Base-by-base conservation (phyloP, 2,329 filamentous ascomycete species). In the Trichoderma sp. region DNA sequence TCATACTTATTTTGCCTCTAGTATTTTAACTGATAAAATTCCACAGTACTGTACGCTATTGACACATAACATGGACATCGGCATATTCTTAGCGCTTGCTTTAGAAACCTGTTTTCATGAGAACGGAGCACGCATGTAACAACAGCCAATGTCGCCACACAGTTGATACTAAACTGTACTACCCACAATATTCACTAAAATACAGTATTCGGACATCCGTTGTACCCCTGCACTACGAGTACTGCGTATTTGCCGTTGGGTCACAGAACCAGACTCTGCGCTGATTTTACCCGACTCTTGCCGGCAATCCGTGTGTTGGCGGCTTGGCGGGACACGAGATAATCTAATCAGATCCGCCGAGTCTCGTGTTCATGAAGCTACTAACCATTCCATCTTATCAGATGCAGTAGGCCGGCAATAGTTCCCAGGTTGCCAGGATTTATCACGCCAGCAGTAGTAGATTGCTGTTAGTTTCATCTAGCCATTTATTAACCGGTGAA, bases 301-400 rank as follows among this genome's bases (percentile, higher is more conserved):
- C 65, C 65, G 41, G 31, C 2, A 27, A 60, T n/a, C 21, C 35
- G 18, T 53, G 33, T 5, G 83, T 75, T 77, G 84, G 79, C 85
- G 81, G 35, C 82, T 41, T 74, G 29, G 24, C 41, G 18, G 27
- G 31, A 16, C 16, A 50, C 21, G 16, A 21, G 27, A 72, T 53
- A 31, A 35, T 65, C 21, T 50, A 38, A 71, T 78, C 59, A 71
- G 38, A 60, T 74, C 75, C 31, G 71, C 50, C n/a, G 45, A 7
- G 24, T 38, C 50, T 56, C 38, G 29, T 14, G 41, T 45, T 45
- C 41, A 45, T 4, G 31, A 41, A 65, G 74, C 29, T 29, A 29
- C 38, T 45, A n/a, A 18, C 41, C 16, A 8, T 56, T 56, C 64
- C 76, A 77, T 78, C 59, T 68, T 60, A 56, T 53, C n/a, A 75